Percentiles rank a stretch among this genome's conserved stretches.
Conservation (phyloP, 2,329 filamentous ascomycete genomes). For the Fonsecaea pedrosoi region DNA sequence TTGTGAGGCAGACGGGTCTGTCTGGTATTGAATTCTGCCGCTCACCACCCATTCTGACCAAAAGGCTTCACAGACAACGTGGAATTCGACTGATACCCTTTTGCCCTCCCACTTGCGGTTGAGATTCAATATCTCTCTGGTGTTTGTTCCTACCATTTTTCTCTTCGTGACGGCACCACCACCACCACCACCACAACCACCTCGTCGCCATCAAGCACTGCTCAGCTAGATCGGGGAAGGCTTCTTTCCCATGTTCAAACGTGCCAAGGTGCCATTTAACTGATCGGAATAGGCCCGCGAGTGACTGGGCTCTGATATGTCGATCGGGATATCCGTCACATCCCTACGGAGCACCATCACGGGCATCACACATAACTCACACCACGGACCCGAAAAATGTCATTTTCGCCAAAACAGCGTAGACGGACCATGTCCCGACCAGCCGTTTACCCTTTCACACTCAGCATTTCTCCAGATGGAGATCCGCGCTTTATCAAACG, state of each 20-base stretch:
- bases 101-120: not conserved
- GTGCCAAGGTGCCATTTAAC: not conserved
- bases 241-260: no score
- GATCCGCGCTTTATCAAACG: conserved; percentile 3
- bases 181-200: not conserved
- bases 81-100: not conserved
- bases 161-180: not conserved
- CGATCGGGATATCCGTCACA: not conserved
- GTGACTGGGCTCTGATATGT: not conserved
- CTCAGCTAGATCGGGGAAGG: not conserved
- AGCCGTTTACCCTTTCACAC: not conserved
- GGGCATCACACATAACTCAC: not conserved
- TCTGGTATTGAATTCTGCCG: not conserved
- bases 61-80: not conserved
- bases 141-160: not conserved
- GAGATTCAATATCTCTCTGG: not conserved
- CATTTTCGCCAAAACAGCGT: not conserved
- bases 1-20: not conserved
- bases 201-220: not conserved
- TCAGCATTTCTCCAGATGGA: not conserved
- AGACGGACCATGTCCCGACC: not conserved
- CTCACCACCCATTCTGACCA: not conserved
- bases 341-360: not conserved
- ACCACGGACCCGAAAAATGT: not conserved
- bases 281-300: not conserved